Evolutionary conservation across 2,329 filamentous ascomycete species (phyloP).

Genomic region (Colletotrichum siamense): DNA sequence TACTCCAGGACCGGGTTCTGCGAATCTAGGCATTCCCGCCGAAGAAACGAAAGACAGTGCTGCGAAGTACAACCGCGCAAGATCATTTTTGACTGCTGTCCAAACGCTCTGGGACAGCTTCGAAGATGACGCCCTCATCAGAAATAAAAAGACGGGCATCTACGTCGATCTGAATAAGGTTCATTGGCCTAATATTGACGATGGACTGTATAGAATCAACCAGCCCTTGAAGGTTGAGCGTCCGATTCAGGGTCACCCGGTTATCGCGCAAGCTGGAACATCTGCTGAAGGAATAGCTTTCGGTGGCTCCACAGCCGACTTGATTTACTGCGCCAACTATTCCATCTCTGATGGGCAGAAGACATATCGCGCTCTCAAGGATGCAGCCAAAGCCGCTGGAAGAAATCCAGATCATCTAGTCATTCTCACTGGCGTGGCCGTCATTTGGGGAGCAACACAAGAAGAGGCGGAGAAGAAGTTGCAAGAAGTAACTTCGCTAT

Average conservation of each 20-base stretch:
- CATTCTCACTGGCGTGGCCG: neutral
- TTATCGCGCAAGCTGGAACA: slow-evolving; percentile 15
- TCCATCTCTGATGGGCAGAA: slow-evolving; percentile 14
- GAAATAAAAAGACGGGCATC: neutral
- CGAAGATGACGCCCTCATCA: neutral
- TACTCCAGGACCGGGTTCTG: neutral
- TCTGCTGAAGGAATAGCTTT: neutral
- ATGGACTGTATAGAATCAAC: neutral
- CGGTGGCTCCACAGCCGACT: neutral
- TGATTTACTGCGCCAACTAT: slow-evolving; percentile 19
- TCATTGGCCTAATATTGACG: slow-evolving; percentile 1
- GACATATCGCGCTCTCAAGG: slow-evolving; percentile 3
- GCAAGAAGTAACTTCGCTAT: neutral
- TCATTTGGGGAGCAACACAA: neutral
- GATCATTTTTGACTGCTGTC: neutral
- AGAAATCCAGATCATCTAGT: neutral
- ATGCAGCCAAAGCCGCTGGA: neutral
- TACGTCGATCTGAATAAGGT: neutral
- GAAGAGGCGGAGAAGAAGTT: neutral
- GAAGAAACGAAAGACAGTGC: neutral
- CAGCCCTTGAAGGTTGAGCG: slow-evolving; percentile 10
- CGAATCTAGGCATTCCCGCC: neutral
- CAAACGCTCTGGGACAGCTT: neutral
- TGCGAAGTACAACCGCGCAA: neutral
- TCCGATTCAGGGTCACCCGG: slow-evolving; percentile 2